Conservation (phyloP, 345 rosid species). For the Gossypium stocksii region DNA sequence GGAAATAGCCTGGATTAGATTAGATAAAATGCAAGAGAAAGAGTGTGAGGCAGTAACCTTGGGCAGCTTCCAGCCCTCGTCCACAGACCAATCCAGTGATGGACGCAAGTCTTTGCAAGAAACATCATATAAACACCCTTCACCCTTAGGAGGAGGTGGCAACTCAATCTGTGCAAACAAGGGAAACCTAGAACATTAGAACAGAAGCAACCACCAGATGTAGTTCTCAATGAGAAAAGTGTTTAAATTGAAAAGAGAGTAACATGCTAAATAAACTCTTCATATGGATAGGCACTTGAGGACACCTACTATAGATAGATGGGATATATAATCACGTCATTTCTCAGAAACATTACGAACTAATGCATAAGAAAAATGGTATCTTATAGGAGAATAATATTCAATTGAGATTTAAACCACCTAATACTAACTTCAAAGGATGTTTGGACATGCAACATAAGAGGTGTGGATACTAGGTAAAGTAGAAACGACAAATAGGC, state of each 20-base stretch:
- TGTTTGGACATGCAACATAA: background rate
- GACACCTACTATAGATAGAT: background rate
- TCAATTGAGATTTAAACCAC: background rate
- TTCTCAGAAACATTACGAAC: background rate
- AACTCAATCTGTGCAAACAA: conserved; percentile 37
- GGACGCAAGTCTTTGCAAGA: conserved; percentile 48
- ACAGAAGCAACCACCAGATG: background rate
- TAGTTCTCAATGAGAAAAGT: background rate
- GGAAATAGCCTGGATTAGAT: background rate
- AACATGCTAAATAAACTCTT: background rate
- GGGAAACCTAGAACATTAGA: background rate
- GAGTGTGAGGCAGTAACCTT: conserved; percentile 6
- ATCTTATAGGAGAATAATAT: background rate
- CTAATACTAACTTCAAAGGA: background rate
- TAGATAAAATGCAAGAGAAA: background rate
- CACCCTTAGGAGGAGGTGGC: conserved; percentile 51
- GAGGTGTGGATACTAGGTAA: background rate
- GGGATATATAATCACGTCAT: background rate
- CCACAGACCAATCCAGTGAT: conserved; percentile 53
- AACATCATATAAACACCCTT: conserved; percentile 46
- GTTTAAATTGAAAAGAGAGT: background rate
- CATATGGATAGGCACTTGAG: background rate
- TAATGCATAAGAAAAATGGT: background rate
- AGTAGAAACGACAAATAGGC: background rate
- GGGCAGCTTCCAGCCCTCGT: conserved; percentile 49